Evolutionary conservation across 73 alveolate species (phyloP).

Genomic region (Paramecium caudatum): DNA sequence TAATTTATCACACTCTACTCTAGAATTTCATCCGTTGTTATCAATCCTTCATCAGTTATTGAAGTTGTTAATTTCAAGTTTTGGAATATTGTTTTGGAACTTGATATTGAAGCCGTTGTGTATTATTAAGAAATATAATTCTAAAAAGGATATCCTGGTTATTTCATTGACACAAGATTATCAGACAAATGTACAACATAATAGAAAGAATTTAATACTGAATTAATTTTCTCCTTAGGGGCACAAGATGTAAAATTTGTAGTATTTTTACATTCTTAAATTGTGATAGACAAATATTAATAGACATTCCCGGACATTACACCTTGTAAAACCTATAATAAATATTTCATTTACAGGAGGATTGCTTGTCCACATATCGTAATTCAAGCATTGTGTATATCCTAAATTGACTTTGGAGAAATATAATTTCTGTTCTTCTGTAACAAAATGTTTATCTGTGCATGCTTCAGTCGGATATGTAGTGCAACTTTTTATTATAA

Average conservation of each 20-base stretch:
- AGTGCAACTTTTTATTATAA: background rate
- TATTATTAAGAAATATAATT: background rate
- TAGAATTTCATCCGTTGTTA: background rate
- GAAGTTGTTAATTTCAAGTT: background rate
- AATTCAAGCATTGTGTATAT: background rate
- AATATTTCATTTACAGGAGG: conserved; percentile 24
- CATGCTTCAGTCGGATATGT: conserved; percentile 40
- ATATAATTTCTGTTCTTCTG: background rate
- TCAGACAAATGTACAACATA: conserved; percentile 27
- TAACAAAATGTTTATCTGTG: conserved; percentile 14
- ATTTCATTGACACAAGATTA: conserved; percentile 5
- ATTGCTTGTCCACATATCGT: background rate
- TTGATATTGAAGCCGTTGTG: conserved; percentile 30
- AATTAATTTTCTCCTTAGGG: background rate
- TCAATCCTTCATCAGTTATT: conserved; percentile 1
- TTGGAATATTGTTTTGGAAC: background rate
- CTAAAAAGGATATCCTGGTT: conserved; percentile 5
- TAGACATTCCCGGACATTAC: background rate
- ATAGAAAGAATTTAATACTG: conserved; percentile 25
- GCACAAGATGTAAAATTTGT: conserved; percentile 18
- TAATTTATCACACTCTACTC: background rate
- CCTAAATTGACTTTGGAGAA: conserved; percentile 21
- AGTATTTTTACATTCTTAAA: conserved; percentile 38
- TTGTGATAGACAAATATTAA: conserved; percentile 21
- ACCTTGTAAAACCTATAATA: conserved; percentile 7